These are phyloP conservation scores for Wallacemonas sp. DNA, from an alignment of 208 protist genomes.

Conservation along the genomic window DNA sequence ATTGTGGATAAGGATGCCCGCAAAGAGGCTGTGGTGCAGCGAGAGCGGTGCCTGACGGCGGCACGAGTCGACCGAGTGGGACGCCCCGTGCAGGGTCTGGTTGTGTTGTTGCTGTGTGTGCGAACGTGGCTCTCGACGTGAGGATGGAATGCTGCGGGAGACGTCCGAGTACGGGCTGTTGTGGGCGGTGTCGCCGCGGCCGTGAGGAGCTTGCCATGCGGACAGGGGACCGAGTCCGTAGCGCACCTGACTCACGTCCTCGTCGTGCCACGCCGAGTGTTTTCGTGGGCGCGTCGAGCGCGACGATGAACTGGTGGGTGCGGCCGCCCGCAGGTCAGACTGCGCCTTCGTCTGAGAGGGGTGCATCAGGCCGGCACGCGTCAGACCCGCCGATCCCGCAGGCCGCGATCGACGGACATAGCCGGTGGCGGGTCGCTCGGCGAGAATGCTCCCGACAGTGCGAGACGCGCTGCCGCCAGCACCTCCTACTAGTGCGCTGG, in stretches of 20 bases:
- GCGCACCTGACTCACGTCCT: background rate
- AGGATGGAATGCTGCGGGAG: background rate
- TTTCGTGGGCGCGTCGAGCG: background rate
- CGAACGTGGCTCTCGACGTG: background rate
- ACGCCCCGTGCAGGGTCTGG: too few relatives aligned
- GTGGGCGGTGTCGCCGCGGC: background rate
- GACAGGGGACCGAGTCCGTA: background rate
- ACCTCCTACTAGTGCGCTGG: constrained; percentile 5
- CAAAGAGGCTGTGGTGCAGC: constrained; percentile 26
- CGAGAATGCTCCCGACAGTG: background rate
- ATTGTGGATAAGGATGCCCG: constrained; percentile 23
- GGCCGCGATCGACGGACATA: constrained; percentile 2
- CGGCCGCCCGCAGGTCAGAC: background rate
- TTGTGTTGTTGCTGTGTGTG: background rate
- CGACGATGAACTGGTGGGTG: background rate
- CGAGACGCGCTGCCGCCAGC: background rate
- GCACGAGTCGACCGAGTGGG: too few relatives aligned
- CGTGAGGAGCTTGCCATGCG: background rate
- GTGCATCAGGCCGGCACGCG: background rate
- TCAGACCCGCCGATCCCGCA: background rate
- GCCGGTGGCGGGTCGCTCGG: background rate
- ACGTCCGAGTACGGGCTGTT: background rate
- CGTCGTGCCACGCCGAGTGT: background rate
- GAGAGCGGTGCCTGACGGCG: constrained; percentile 8
- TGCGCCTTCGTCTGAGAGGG: too few relatives aligned